These are phyloP conservation scores for Suhomyces sp. DNA, from an alignment of 805 yeast genomes.

Conservation along the genomic window DNA sequence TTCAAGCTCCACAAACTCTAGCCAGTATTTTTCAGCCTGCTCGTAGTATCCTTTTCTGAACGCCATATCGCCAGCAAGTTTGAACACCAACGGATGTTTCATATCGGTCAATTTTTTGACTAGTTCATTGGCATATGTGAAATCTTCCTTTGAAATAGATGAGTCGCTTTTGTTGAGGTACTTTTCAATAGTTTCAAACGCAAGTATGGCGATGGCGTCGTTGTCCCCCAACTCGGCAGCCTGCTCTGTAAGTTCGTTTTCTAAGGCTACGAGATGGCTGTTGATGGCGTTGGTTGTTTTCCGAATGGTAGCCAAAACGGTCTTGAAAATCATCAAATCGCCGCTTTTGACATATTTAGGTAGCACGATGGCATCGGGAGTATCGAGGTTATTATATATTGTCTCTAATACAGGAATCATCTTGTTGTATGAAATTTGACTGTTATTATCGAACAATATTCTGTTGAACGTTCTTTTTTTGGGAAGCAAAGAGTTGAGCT, in stretches of 20 bases:
- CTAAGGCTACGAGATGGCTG: conserved; percentile 55
- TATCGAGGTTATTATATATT: conserved; percentile 47
- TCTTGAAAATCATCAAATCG: conserved; percentile 68
- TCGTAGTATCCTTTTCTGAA: conserved; percentile 44
- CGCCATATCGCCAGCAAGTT: conserved; percentile 76
- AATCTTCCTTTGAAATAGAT: conserved; percentile 48
- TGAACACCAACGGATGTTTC: conserved; percentile 72
- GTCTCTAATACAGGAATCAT: conserved; percentile 51
- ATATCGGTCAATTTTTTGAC: conserved; percentile 53
- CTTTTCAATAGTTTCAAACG: conserved; percentile 57
- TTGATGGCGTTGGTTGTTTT: conserved; percentile 58
- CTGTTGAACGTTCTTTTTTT: conserved; percentile 53
- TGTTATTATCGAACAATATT: conserved; percentile 64
- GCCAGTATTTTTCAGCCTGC: conserved; percentile 61
- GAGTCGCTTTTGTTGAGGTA: conserved; percentile 21
- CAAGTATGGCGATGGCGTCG: conserved; percentile 73
- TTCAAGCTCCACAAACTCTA: conserved; percentile 54
- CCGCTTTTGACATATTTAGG: conserved; percentile 50
- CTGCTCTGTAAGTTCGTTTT: conserved; percentile 69
- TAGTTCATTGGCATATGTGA: conserved; percentile 57
- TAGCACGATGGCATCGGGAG: conserved; percentile 32
- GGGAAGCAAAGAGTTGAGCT: conserved; percentile 45
- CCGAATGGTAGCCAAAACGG: conserved; percentile 61
- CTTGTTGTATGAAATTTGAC: conserved; percentile 51
- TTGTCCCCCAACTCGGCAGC: conserved; percentile 83